phyloP scores from a whole-genome alignment of 2,329 filamentous ascomycete genomes.

The Pseudogymnoascus destructans region DNA sequence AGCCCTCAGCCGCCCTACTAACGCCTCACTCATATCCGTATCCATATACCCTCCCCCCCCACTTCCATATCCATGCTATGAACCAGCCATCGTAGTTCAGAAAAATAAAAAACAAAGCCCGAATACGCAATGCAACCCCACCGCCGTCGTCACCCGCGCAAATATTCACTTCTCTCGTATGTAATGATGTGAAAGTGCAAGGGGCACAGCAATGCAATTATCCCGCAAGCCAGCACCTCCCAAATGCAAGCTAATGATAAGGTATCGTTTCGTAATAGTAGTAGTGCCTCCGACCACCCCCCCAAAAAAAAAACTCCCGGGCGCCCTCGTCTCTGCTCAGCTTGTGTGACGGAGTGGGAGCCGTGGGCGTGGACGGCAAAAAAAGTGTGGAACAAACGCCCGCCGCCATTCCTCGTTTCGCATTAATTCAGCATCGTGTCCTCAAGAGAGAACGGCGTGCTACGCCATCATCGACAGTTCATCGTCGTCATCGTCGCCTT shows the following conservation, averaged over 20 bases:
- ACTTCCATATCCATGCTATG: conserved; percentile 1
- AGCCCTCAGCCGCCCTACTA: neutral
- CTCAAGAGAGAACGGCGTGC: neutral
- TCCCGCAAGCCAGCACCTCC: conserved; percentile 1
- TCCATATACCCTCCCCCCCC: neutral
- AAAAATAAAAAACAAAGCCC: conserved; percentile 1
- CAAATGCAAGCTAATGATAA: conserved; percentile 8
- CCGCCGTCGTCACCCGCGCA: neutral
- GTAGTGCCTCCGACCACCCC: neutral
- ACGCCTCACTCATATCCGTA: conserved; percentile 7
- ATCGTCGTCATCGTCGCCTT: conserved; percentile 61
- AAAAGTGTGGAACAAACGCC: neutral
- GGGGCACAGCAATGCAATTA: conserved; percentile 1
- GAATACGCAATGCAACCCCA: neutral
- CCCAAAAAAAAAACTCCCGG: neutral
- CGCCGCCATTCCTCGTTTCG: neutral
- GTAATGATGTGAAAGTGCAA: conserved; percentile 1
- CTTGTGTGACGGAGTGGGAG: neutral
- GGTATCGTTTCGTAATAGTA: neutral
- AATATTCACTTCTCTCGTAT: neutral
- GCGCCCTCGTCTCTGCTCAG: neutral
- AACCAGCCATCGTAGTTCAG: conserved; percentile 1
- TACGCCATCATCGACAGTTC: conserved; percentile 39
- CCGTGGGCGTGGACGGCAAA: neutral
- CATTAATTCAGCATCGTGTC: neutral